Evolutionary conservation across 371 early-diverging fungal genomes (phyloP).

Genomic region (Mortierella sp.): DNA sequence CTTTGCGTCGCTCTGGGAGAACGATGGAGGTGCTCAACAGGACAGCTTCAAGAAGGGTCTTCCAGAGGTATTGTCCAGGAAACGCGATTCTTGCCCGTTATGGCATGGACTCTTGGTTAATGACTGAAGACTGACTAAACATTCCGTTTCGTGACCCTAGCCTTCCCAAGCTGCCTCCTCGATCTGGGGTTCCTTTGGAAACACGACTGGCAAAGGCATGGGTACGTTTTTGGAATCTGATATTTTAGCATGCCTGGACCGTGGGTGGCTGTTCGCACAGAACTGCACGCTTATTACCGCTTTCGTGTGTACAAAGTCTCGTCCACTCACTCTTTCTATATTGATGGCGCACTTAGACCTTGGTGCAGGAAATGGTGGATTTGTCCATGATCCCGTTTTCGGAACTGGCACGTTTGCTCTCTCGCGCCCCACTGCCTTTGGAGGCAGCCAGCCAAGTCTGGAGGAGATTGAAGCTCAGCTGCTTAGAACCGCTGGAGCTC

Average conservation of each 20-base stretch:
- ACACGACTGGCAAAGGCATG: slow-evolving; percentile 40
- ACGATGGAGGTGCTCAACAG: slow-evolving; percentile 16
- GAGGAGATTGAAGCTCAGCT: slow-evolving; percentile 75
- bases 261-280: no score
- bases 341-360: slow-evolving; percentile 16
- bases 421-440: slow-evolving; percentile 26
- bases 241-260: no score
- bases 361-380: slow-evolving; percentile 20
- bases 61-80: slow-evolving; percentile 39
- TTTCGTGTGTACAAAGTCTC: no score
- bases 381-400: slow-evolving; percentile 48
- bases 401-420: slow-evolving; percentile 48
- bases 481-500: slow-evolving; percentile 51
- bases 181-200: slow-evolving; percentile 55
- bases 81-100: not conserved
- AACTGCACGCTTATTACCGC: no score
- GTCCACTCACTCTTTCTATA: not conserved
- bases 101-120: no score
- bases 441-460: slow-evolving; percentile 40
- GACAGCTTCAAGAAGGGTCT: slow-evolving; percentile 49
- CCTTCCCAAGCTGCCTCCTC: slow-evolving; percentile 51
- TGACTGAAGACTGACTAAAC: no score
- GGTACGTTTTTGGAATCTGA: no score
- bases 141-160: slow-evolving; percentile 13
- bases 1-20: slow-evolving; percentile 50